These are phyloP conservation scores for Betula pendula DNA, from an alignment of 306 rosid genomes.

Conservation along the genomic window DNA sequence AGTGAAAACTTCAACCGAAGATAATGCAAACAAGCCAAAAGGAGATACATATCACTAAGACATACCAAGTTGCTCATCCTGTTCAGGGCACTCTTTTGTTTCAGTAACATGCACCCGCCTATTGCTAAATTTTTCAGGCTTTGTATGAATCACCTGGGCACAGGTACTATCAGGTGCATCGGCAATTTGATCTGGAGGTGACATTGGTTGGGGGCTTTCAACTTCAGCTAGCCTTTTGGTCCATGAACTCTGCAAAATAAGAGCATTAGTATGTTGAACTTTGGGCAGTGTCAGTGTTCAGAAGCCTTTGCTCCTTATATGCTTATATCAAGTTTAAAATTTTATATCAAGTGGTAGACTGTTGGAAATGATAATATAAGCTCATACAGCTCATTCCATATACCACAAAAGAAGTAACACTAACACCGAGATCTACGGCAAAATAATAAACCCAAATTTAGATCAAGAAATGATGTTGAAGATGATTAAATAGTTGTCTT, in stretches of 20 bases:
- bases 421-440: neutral
- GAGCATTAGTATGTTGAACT: conserved; percentile 14
- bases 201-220: conserved; percentile 45
- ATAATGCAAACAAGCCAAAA: neutral
- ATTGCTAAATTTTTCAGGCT: conserved; percentile 37
- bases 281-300: neutral
- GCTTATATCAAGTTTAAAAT: neutral
- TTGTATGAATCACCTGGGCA: conserved; percentile 48
- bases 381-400: neutral
- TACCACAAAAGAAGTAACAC: neutral
- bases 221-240: conserved; percentile 51
- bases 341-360: neutral
- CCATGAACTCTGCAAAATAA: conserved; percentile 48
- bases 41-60: conserved; percentile 21
- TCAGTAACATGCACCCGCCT: conserved; percentile 36
- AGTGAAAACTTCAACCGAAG: conserved; percentile 19
- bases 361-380: neutral
- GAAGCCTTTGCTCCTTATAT: neutral
- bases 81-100: conserved; percentile 39
- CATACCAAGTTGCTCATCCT: conserved; percentile 52
- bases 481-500: neutral
- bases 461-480: neutral
- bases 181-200: conserved; percentile 34
- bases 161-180: conserved; percentile 56
- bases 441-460: neutral